phyloP scores from a whole-genome alignment of 805 yeast species.

The Saturnispora dispora region DNA sequence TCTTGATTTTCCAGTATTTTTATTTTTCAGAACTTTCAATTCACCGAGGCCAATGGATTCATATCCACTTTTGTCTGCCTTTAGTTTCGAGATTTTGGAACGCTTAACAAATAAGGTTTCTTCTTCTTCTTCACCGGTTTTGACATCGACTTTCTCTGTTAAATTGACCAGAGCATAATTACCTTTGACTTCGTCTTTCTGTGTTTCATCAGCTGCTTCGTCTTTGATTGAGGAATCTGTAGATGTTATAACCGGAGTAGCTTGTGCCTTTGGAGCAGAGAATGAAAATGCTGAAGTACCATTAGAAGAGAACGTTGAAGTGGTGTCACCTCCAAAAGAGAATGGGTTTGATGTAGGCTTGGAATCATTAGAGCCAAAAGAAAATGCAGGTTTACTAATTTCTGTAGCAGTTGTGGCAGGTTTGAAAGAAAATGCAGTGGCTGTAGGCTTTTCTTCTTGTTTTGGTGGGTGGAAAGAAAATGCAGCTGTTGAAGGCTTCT shows the following conservation, averaged over 20 bases:
- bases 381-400: slow-evolving; percentile 2
- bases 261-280: slow-evolving; percentile 7
- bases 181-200: slow-evolving; percentile 39
- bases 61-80: slow-evolving; percentile 45
- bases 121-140: slow-evolving; percentile 86
- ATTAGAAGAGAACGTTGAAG: neutral
- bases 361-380: slow-evolving; percentile 1
- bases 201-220: slow-evolving; percentile 29
- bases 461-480: neutral
- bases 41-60: slow-evolving; percentile 73
- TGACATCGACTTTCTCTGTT: slow-evolving; percentile 42
- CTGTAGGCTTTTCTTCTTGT: neutral
- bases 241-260: slow-evolving; percentile 3
- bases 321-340: slow-evolving; percentile 6
- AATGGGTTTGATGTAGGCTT: slow-evolving; percentile 12
- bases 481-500: neutral
- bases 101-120: slow-evolving; percentile 51
- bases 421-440: slow-evolving; percentile 7
- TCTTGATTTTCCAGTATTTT: slow-evolving; percentile 54
- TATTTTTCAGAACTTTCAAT: slow-evolving; percentile 58
- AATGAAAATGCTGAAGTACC: slow-evolving; percentile 1
- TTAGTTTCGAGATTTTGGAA: slow-evolving; percentile 60
- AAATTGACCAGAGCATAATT: slow-evolving; percentile 39
- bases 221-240: slow-evolving; percentile 1
- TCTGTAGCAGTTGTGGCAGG: slow-evolving; percentile 2